Evolutionary conservation across 1,284 basidiomycete genomes (phyloP), one percentile per base, ranked within the genome.

Genomic region (Crepidotus sp.): DNA sequence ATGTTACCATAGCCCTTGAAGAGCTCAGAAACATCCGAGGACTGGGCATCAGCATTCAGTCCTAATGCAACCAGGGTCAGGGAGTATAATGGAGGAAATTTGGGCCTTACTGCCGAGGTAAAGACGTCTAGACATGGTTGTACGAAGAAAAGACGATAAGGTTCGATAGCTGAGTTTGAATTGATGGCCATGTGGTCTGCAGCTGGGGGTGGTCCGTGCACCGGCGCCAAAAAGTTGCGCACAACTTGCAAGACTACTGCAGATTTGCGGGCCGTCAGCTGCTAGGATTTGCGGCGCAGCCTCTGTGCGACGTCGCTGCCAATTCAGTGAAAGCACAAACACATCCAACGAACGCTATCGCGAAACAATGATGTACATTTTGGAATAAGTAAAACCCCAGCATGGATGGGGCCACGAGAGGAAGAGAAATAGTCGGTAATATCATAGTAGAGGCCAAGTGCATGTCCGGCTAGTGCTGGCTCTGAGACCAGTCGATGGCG

Each of bases 1-100:
- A 95, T 84, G 49, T 77, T 80, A 26, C 91, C 90, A 61, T 81
- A 86, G 48, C 80, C 81, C 51, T 89, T 84, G 62, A 95, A 94
- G 61, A 90, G 80, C 67, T 92, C 83, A 49, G 73, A 70, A 33
- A 90, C 80, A 56, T 90, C 86, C 33, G 89, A 85, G 13, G 80
- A 71, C 55, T 83, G 82, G 54, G 79, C 73, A 62, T 89, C 86
- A 48, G 77, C 67, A 32, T 84, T 82, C n/a, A 89, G 74, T 61
- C 82, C 86, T 89, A 42, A 10, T 18, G 27, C 26, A 32, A 17
- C 30, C 19, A 18, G 18, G 14, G 25, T 29, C 25, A 40, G 52
- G 42, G 30, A 46, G 43, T 52, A 40, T 50, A 29, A 38, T 22
- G 45, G n/a, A 31, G 37, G 19, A 21, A 41, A 41, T 27, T 18